These are phyloP conservation scores for Mycosphaerella sp. DNA, from an alignment of 2,329 filamentous ascomycete species.

Conservation along the genomic window DNA sequence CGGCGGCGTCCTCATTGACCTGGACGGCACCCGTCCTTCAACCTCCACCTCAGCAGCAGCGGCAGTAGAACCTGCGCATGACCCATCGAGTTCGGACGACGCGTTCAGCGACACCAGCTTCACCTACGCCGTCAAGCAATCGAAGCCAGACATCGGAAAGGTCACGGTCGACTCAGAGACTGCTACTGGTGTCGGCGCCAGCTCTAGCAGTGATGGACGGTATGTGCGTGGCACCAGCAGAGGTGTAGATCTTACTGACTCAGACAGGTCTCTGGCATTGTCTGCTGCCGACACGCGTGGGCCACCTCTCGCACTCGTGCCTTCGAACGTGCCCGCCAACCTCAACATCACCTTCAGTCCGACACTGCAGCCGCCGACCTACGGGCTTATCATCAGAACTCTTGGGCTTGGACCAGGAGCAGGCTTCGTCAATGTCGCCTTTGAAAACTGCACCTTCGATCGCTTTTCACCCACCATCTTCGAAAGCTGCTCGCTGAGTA, in stretches of 20 bases:
- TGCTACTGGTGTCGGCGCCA: background rate
- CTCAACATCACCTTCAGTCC: constrained; percentile 8
- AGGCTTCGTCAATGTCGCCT: constrained; percentile 7
- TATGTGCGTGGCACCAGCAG: too few species aligned
- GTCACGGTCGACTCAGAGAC: background rate
- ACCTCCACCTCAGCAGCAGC: too few species aligned
- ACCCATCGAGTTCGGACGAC: too few species aligned
- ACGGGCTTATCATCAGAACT: constrained; percentile 8
- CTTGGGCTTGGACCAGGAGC: background rate
- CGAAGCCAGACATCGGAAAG: background rate
- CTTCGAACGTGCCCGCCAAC: background rate
- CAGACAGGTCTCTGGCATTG: background rate
- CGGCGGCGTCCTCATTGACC: too few species aligned
- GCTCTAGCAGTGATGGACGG: too few species aligned
- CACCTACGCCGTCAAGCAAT: background rate
- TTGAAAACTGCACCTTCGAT: constrained; percentile 9
- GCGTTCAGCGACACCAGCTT: background rate
- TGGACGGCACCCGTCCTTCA: too few species aligned
- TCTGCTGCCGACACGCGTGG: too few species aligned
- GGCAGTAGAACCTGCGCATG: too few species aligned
- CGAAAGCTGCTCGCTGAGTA: constrained; percentile 4
- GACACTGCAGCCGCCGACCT: background rate
- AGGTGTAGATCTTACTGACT: background rate
- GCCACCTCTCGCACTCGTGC: background rate
- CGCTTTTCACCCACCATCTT: background rate